Evolutionary conservation across 139 green algal species (phyloP).

Genomic region (Haematococcus lacustris): DNA sequence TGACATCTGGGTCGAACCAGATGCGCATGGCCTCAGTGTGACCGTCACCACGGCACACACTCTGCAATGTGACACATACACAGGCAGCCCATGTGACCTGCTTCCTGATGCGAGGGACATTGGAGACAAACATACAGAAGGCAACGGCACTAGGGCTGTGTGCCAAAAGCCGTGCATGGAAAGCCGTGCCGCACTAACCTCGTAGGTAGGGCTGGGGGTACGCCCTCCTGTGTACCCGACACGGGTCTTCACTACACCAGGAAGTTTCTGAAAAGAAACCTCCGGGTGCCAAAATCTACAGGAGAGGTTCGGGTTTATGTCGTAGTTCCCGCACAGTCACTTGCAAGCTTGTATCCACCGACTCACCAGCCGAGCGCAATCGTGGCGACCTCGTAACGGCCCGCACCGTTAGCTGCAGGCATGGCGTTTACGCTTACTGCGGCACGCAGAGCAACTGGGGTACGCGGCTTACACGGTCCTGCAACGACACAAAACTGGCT

Average conservation of each 20-base stretch:
- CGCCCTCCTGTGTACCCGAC: constrained; percentile 65
- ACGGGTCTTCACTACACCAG: constrained; percentile 27
- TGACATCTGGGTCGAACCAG: constrained; percentile 21
- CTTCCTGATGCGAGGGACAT: neutral
- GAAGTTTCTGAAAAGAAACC: neutral
- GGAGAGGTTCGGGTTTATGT: neutral
- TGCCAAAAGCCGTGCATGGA: neutral
- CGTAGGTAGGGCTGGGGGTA: constrained; percentile 52
- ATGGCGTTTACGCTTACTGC: no score
- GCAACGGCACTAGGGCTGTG: neutral
- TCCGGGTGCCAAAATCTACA: constrained; percentile 27
- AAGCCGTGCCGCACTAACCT: constrained; percentile 4
- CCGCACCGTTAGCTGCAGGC: no score
- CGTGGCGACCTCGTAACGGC: constrained; percentile 16
- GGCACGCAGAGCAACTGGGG: no score
- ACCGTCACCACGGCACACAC: constrained; percentile 61
- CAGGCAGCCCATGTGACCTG: neutral
- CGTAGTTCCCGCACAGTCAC: neutral
- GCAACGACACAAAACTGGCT: no score
- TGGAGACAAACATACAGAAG: neutral
- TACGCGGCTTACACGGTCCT: no score
- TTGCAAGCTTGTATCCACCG: neutral
- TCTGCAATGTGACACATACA: constrained; percentile 2
- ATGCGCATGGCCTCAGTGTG: constrained; percentile 72
- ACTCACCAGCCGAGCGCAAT: constrained; percentile 21